phyloP scores from a whole-genome alignment of 106 monocot species.

The Dendrobium nobile region DNA sequence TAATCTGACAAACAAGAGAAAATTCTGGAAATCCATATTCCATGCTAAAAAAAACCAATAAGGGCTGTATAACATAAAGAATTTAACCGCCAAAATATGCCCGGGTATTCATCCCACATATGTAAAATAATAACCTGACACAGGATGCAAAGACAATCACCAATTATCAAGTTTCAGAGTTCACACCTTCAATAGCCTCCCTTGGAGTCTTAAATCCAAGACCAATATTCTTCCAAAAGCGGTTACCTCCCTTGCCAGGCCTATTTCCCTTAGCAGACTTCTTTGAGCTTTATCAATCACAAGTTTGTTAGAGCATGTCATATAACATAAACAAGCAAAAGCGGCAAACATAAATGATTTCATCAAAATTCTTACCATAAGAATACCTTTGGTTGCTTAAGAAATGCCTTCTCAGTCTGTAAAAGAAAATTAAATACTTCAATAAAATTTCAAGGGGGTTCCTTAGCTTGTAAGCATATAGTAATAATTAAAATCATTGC shows the following conservation, averaged over 20 bases:
- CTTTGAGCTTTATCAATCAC: conserved; percentile 11
- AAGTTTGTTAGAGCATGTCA: not conserved
- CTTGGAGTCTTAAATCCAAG: conserved; percentile 22
- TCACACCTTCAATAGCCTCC: conserved; percentile 19
- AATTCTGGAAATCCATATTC: not conserved
- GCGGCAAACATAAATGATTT: not conserved
- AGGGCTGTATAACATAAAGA: not conserved
- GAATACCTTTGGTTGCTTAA: conserved; percentile 61
- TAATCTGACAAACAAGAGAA: not conserved
- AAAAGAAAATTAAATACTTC: not conserved
- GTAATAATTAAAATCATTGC: not conserved
- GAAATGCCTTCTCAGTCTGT: conserved; percentile 60
- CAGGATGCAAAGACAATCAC: not conserved
- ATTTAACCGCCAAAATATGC: not conserved
- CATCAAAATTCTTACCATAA: conserved; percentile 21
- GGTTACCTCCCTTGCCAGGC: conserved; percentile 18
- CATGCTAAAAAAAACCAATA: not conserved
- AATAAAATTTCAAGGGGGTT: not conserved
- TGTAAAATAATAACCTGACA: not conserved
- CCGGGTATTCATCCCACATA: too few relatives aligned
- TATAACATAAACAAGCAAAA: not conserved
- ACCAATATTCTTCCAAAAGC: conserved; percentile 24
- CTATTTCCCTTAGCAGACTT: conserved; percentile 21
- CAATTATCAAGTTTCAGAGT: not conserved
- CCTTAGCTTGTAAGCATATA: not conserved